phyloP scores from a whole-genome alignment of 202 grass and related monocot species.

The Eragrostis tef region DNA sequence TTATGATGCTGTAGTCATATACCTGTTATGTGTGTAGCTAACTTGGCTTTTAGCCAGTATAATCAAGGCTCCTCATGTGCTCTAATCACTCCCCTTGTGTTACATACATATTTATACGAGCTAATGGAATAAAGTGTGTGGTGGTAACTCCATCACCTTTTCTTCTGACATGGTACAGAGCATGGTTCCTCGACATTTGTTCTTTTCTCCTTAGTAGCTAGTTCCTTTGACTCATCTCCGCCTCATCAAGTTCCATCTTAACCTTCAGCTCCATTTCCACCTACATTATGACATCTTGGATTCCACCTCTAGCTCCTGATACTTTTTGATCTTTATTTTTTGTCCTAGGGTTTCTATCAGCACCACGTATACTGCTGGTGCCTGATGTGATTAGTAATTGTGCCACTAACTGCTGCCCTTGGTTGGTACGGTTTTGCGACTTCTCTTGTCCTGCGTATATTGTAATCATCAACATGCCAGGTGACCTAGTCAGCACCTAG shows the following conservation, averaged over 20 bases:
- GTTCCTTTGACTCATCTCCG: not conserved
- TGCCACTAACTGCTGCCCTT: too few species aligned
- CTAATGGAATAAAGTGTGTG: not conserved
- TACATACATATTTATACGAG: not conserved
- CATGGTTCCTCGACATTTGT: not conserved
- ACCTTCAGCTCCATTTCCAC: not conserved
- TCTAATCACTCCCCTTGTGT: not conserved
- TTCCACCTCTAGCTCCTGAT: not conserved
- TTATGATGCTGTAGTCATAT: slow-evolving; percentile 27
- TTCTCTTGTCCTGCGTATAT: too few species aligned
- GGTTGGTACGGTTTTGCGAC: too few species aligned
- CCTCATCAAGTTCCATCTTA: not conserved
- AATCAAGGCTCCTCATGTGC: not conserved
- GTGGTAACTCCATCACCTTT: not conserved
- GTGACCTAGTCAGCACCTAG: too few species aligned
- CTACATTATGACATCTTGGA: not conserved
- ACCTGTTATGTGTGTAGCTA: not conserved
- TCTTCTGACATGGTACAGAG: not conserved
- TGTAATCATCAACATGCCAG: too few species aligned
- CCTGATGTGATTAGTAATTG: too few species aligned
- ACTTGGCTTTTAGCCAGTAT: not conserved
- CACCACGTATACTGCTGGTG: not conserved
- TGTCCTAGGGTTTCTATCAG: not conserved
- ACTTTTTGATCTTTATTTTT: not conserved
- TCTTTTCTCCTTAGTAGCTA: not conserved